Evolutionary conservation across 2,329 filamentous ascomycete species (phyloP).

Genomic region (Colletotrichum neosansevieriae): DNA sequence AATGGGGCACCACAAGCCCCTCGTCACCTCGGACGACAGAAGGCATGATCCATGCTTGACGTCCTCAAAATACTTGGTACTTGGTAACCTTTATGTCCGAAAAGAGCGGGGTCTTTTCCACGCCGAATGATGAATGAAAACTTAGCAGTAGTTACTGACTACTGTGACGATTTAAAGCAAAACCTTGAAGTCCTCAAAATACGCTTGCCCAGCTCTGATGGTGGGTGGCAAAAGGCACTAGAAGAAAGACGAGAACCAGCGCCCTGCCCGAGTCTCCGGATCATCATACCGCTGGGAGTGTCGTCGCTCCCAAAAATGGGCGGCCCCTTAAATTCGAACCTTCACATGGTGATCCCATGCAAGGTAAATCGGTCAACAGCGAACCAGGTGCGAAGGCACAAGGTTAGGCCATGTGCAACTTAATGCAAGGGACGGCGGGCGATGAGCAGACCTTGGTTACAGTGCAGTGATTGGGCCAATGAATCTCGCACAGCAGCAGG

Average conservation of each 20-base stretch:
- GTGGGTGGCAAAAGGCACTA: no score
- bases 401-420: background rate
- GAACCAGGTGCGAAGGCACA: conserved; percentile 12
- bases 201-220: conserved; percentile 9
- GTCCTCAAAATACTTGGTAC: no score
- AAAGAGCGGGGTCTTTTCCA: no score
- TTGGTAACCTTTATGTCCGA: no score
- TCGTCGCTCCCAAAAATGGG: conserved; percentile 14
- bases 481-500: background rate
- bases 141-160: no score
- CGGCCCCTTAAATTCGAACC: conserved; percentile 12
- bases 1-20: conserved; percentile 24
- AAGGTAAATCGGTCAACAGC: conserved; percentile 9
- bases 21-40: conserved; percentile 29
- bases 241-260: no score
- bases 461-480: conserved; percentile 7
- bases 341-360: conserved; percentile 27
- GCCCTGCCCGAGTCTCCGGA: background rate
- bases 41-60: conserved; percentile 34
- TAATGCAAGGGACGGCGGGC: conserved; percentile 16
- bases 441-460: conserved; percentile 7
- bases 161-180: no score
- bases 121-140: no score
- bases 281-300: background rate
- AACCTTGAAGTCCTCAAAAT: conserved; percentile 10